Conservation (phyloP, 306 rosid genomes). For the Inga laurina region DNA sequence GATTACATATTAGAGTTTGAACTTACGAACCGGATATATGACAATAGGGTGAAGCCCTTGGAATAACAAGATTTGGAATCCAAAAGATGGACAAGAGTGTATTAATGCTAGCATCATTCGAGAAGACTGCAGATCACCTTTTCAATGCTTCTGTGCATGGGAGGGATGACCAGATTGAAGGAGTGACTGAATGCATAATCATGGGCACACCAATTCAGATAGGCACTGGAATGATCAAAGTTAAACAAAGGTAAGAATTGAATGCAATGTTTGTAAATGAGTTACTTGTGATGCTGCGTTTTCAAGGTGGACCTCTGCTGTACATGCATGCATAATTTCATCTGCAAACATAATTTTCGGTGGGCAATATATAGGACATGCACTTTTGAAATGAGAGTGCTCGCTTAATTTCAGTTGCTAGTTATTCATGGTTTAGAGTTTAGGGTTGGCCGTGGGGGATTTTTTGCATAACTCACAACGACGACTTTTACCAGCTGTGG, state of each 20-base stretch:
- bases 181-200: slow-evolving; percentile 87
- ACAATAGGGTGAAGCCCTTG: slow-evolving; percentile 81
- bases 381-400: background rate
- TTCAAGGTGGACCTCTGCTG: slow-evolving; percentile 15
- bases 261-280: slow-evolving; percentile 21
- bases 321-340: background rate
- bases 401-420: background rate
- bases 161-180: slow-evolving; percentile 74
- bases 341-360: background rate
- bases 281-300: slow-evolving; percentile 7
- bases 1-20: background rate
- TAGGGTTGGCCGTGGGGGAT: no score
- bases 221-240: slow-evolving; percentile 87
- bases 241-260: slow-evolving; percentile 82
- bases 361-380: background rate
- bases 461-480: no score
- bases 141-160: slow-evolving; percentile 75
- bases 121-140: slow-evolving; percentile 80
- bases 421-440: background rate
- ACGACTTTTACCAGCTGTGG: background rate
- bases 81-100: slow-evolving; percentile 90
- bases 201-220: slow-evolving; percentile 90
- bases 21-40: slow-evolving; percentile 1
- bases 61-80: slow-evolving; percentile 93
- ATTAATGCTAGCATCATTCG: slow-evolving; percentile 91